These are phyloP conservation scores for Zygotorulaspora chibaensis DNA, from an alignment of 805 yeast species.

Conservation along the genomic window DNA sequence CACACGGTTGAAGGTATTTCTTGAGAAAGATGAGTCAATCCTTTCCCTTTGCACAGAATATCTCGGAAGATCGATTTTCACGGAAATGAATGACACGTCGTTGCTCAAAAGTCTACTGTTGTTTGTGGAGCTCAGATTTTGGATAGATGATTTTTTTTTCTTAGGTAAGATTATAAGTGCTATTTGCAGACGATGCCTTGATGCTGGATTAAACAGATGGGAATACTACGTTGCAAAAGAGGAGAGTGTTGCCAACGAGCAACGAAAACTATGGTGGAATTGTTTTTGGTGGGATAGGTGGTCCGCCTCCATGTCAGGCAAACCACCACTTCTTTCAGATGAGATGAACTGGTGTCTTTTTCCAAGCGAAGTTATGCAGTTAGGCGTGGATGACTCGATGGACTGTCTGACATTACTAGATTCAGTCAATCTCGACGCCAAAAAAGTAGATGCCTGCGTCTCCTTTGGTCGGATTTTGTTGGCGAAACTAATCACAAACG, in stretches of 20 bases:
- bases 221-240: slow-evolving; percentile 13
- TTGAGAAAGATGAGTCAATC: background rate
- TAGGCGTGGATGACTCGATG: slow-evolving; percentile 17
- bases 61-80: slow-evolving; percentile 5
- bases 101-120: background rate
- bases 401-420: slow-evolving; percentile 5
- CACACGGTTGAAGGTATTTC: background rate
- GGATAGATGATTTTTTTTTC: slow-evolving; percentile 1
- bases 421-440: slow-evolving; percentile 2
- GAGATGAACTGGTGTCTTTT: slow-evolving; percentile 10
- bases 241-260: slow-evolving; percentile 13
- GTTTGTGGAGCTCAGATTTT: slow-evolving; percentile 1
- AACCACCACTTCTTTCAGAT: slow-evolving; percentile 9
- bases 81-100: slow-evolving; percentile 2
- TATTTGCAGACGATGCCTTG: slow-evolving; percentile 4
- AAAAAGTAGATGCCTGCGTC: background rate
- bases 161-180: slow-evolving; percentile 5
- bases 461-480: slow-evolving; percentile 9
- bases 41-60: slow-evolving; percentile 2
- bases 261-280: slow-evolving; percentile 18
- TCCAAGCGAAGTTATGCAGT: slow-evolving; percentile 13
- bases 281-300: slow-evolving; percentile 21
- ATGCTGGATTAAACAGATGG: slow-evolving; percentile 17
- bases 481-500: slow-evolving; percentile 4
- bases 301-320: slow-evolving; percentile 14